These are phyloP conservation scores for Pterocarpus macrocarpus DNA, from an alignment of 306 rosid genomes.

Conservation along the genomic window DNA sequence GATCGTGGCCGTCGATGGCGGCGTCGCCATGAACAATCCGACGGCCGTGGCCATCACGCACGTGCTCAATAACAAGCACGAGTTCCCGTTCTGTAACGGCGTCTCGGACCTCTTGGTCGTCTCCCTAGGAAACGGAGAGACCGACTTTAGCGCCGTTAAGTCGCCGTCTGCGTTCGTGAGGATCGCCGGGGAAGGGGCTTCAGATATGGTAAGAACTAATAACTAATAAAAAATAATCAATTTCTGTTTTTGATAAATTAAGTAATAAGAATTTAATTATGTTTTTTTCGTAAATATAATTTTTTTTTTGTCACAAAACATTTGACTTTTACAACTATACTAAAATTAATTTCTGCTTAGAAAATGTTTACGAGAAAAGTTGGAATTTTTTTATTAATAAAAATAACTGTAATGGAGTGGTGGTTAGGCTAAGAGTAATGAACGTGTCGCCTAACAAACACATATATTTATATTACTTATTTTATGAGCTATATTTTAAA, in stretches of 20 bases:
- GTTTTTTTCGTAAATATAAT: too few species aligned
- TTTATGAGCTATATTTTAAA: neutral
- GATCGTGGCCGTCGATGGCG: slow-evolving; percentile 84
- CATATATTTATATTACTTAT: neutral
- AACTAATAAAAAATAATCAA: neutral
- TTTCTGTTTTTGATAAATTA: neutral
- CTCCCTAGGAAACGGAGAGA: slow-evolving; percentile 92
- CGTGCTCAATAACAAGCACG: slow-evolving; percentile 91
- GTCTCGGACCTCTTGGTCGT: slow-evolving; percentile 81
- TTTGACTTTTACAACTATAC: too few species aligned
- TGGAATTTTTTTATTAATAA: neutral
- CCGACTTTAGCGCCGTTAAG: slow-evolving; percentile 58
- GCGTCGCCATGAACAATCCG: slow-evolving; percentile 91
- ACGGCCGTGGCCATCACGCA: slow-evolving; percentile 88
- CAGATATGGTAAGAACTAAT: slow-evolving; percentile 76
- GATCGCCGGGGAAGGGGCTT: slow-evolving; percentile 91
- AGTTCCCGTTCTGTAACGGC: slow-evolving; percentile 84
- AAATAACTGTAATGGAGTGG: slow-evolving; percentile 35
- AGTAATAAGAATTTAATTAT: too few species aligned
- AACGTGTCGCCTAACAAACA: slow-evolving; percentile 51
- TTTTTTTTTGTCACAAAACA: too few species aligned
- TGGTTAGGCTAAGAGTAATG: slow-evolving; percentile 47
- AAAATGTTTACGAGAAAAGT: slow-evolving; percentile 12
- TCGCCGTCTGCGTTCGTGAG: slow-evolving; percentile 61
- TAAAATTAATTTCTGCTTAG: too few species aligned